A percentile compares a stretch with the other conserved stretches of the same genome.
These are phyloP conservation scores for Viola pubescens DNA, from an alignment of 441 rosid genomes.

Conservation along the genomic window DNA sequence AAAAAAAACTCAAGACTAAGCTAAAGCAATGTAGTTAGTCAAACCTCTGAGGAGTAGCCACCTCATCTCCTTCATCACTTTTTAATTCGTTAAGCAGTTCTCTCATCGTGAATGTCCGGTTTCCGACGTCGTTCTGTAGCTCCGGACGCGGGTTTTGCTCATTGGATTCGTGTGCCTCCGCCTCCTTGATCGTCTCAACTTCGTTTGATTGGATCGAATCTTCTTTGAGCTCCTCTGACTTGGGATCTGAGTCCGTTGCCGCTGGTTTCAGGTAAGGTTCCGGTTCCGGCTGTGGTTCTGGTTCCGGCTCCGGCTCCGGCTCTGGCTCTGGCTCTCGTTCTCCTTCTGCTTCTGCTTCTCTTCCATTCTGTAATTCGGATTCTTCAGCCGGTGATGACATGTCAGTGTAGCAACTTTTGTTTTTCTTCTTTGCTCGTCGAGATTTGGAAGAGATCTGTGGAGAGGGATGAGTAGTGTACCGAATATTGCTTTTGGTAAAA, in stretches of 20 bases:
- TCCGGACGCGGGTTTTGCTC: slow-evolving; percentile 24
- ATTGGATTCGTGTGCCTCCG: slow-evolving; percentile 20
- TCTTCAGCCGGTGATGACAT: slow-evolving; percentile 19
- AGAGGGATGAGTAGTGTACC: no score
- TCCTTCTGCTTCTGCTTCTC: slow-evolving; percentile 18
- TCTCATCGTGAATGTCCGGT: slow-evolving; percentile 80
- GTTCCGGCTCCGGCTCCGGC: slow-evolving; percentile 11
- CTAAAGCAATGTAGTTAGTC: slow-evolving; percentile 4
- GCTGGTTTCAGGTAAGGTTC: slow-evolving; percentile 2
- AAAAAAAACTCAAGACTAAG: background rate
- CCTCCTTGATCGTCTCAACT: slow-evolving; percentile 8
- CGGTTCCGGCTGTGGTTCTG: slow-evolving; percentile 16
- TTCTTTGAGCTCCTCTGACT: slow-evolving; percentile 27
- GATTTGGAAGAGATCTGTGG: no score
- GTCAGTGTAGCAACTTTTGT: no score
- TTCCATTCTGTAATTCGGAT: slow-evolving; percentile 40
- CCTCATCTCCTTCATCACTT: slow-evolving; percentile 60
- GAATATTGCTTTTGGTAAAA: no score
- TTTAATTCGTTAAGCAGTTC: slow-evolving; percentile 75
- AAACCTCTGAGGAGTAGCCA: slow-evolving; percentile 50
- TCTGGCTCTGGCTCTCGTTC: slow-evolving; percentile 19
- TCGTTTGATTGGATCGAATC: slow-evolving; percentile 30
- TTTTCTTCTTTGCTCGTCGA: no score
- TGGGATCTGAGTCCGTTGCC: slow-evolving; percentile 29
- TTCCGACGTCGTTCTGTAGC: slow-evolving; percentile 45